Evolutionary conservation across 2,329 filamentous ascomycete genomes (phyloP), one percentile per base, ranked within the genome.

Genomic region (Pseudodiploospora longispora): DNA sequence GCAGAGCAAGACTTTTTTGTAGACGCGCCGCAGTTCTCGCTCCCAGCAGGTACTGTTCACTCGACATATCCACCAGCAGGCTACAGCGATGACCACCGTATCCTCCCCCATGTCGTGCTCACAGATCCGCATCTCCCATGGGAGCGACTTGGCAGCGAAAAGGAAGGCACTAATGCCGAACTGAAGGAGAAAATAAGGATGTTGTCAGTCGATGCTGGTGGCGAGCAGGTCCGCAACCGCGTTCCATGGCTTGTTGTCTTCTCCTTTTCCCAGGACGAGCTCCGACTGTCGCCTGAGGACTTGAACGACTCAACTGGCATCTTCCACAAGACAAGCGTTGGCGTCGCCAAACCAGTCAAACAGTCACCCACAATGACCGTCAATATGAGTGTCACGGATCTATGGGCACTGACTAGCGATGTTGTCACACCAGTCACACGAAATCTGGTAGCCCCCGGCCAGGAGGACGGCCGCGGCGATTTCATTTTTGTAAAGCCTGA

Each of bases 41-140:
- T 70, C 1, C 61, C 59, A 0, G 55, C 56, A 1, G 57, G 55
- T 1, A 42, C 43, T 1, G 47, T 72, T 3, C 46, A 71, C 52
- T 64, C 59, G 0, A 40, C 54, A 0, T 71, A 69, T 47, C 70
- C 70, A 0, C 63, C 66, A 0, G 39, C 52, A 1, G 69, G 67
- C 1, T 57, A 68, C 40, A 35, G 47, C 0, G 70, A 62, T n/a
- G 46, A 55, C 1, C 44, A 42, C 4, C 31, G 52, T 0, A 59
- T 65, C 1, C 50, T 72, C 2, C 70, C 70, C 1, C 69, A 74
- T 49, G 49, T 74, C 0, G 65, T 72, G 5, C 54, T 73, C 12
- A 66, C 50, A 2, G 67, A 72, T 47, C 63, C 67, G 0, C 58
- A 63, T 44, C 47, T 71, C 1, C 69, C 69, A 0, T 72, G 70